A percentile compares a stretch with the other conserved stretches of the same genome.
phyloP scores from a whole-genome alignment of 257 asterid genomes.

The Mitragyna speciosa region DNA sequence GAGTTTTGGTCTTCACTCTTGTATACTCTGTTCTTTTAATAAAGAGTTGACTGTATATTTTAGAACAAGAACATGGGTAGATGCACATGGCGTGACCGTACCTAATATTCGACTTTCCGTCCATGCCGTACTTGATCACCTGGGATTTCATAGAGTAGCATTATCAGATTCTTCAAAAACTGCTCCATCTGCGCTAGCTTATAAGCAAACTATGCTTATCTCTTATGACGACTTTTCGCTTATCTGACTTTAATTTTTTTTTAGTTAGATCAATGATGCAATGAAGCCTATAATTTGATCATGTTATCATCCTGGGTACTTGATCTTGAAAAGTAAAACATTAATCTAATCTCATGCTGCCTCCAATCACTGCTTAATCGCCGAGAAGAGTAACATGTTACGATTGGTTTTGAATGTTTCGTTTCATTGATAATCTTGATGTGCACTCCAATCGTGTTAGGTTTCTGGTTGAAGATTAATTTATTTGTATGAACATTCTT shows the following conservation, averaged over 20 bases:
- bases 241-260: too few species aligned
- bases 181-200: neutral
- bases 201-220: too few species aligned
- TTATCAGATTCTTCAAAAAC: constrained; percentile 1
- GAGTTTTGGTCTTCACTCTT: too few species aligned
- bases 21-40: too few species aligned
- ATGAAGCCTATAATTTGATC: too few species aligned
- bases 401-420: too few species aligned
- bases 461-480: too few species aligned
- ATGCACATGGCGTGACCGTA: constrained; percentile 6
- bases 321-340: neutral
- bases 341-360: neutral
- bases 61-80: neutral
- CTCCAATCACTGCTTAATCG: constrained; percentile 16
- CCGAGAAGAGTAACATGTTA: neutral
- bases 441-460: too few species aligned
- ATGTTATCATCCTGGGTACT: neutral
- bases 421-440: too few species aligned
- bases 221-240: too few species aligned
- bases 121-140: neutral
- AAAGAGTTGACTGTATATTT: neutral
- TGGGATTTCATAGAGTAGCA: neutral
- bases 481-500: too few species aligned
- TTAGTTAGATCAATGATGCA: too few species aligned
- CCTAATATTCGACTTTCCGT: neutral